Evolutionary conservation across 179 eudicot species (phyloP), one percentile per base, ranked within the genome.

Genomic region (Silene noctiflora): DNA sequence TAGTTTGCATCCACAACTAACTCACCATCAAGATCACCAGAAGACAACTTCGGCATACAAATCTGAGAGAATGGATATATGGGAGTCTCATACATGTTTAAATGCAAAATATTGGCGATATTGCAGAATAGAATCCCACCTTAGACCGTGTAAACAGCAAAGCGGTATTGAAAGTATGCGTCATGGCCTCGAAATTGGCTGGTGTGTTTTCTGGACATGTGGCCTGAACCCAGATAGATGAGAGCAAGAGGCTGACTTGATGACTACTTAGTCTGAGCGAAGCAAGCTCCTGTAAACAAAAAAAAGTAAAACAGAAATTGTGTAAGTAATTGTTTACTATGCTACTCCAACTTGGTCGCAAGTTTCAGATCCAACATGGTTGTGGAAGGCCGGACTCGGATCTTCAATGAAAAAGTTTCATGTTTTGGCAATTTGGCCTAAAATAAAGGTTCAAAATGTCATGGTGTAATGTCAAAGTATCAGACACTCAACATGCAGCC

Each of bases 141-240:
- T 92, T 92, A 53, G 88, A 78, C 71, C 87, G 82, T 42, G 90
- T 86, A 81, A 89, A 89, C 68, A 86, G 77, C 83, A 91, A 81
- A 70, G 89, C 90, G 69, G 88, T 80, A 76, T 81, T 86, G 79
- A 84, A 92, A 67, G 94, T 87, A 75, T 89, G 94, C 56, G 96
- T 91, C 91, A 92, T 87, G 4, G 97, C 91, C 85, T 91, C 94
- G 67, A 92, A 91, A 84, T 85, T 89, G 81, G 80, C 83, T 21
- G 94, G 94, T 72, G 85, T 81, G 77, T 89, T 92, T 74, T 88
- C 96, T 31, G 85, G 55, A 21, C 81, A 81, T 75, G 85, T 79
- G 73, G 92, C 94, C 82, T 92, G 96, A 84, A 86, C 85, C 98
- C 96, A 91, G 78, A 91, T 84, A 69, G 94, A 89, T 29, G 96